Conservation (phyloP, 306 rosid species). For the Astragalus glycyphyllos region DNA sequence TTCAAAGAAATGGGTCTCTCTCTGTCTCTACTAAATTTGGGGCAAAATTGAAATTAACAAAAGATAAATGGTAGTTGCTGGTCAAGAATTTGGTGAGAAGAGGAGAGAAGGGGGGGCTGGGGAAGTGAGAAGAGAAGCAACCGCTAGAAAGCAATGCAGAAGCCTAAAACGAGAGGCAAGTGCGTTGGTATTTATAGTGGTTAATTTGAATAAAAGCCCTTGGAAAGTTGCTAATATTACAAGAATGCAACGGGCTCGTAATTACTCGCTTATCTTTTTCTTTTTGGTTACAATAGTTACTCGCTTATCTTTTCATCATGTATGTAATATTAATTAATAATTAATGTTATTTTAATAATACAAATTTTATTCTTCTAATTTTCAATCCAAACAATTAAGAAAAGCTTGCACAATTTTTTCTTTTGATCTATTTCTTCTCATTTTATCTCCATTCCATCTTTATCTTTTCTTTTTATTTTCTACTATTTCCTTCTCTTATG, state of each 20-base stretch:
- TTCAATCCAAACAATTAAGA: too few relatives aligned
- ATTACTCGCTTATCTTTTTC: background rate
- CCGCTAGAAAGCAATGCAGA: background rate
- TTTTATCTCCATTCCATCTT: too few relatives aligned
- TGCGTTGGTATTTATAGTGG: slow-evolving; percentile 33
- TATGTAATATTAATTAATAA: too few relatives aligned
- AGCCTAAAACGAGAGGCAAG: background rate
- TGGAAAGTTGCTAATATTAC: background rate
- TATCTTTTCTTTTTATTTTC: too few relatives aligned
- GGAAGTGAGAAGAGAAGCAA: background rate
- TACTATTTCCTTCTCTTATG: too few relatives aligned
- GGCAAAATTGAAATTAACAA: background rate
- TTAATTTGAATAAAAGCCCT: background rate
- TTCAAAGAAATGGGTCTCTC: background rate
- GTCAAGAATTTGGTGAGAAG: background rate
- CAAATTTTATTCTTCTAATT: too few relatives aligned
- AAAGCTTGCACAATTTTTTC: too few relatives aligned
- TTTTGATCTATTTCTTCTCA: too few relatives aligned
- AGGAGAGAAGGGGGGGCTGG: background rate
- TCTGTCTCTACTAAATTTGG: too few relatives aligned
- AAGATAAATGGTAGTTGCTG: background rate
- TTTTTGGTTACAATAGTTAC: too few relatives aligned
- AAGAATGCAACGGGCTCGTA: background rate
- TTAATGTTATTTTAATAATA: too few relatives aligned
- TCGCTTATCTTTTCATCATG: too few relatives aligned